Evolutionary conservation across 192 early-diverging fungal genomes (phyloP), one percentile per base, ranked within the genome.

Genomic region (Coemansia sp.): DNA sequence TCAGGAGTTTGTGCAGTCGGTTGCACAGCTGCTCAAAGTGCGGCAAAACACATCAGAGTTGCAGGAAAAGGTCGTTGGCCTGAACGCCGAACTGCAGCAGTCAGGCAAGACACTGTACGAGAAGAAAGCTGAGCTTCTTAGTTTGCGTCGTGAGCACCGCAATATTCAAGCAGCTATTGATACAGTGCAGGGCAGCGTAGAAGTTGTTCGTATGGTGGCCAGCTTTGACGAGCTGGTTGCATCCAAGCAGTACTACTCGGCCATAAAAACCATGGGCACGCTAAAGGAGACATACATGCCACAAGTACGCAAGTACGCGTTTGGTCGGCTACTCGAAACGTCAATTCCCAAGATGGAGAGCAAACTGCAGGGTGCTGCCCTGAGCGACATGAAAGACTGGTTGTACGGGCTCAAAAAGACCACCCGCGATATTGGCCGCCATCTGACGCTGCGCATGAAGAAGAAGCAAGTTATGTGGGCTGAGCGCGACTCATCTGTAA

Each of bases 21-120:
- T 99, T 4, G 96, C 96, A 54, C 93, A 98, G 67, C 86, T 99
- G 26, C 84, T 99, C 49, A 95, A 96, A 82, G 95, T 99, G 17
- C 85, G 96, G 21, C 86, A 90, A 66, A 93, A 90, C 43, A 92
- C 97, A 0, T 86, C 88, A 0, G 85, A 88, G 49, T 82, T 98
- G 43, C 94, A 94, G 63, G 82, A 87, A 61, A 93, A 93, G 66
- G 89, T 99, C 43, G 81, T 89, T 7, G 87, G 86, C 23, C 87
- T 99, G 29, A 98, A 98, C 69, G 72, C 82, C 3, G 87, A 95
- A 62, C 79, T 98, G 43, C 95, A 97, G 67, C 62, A 73, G 8
- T 86, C 90, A 8, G 97, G 97, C 25, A 84, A 77, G 43, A 86
- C 89, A 27, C 84, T 94, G 22, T 85, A 92, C 27, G 87, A 88